Evolutionary conservation across 2,329 filamentous ascomycete species (phyloP).

Genomic region (Epicoccum nigrum): DNA sequence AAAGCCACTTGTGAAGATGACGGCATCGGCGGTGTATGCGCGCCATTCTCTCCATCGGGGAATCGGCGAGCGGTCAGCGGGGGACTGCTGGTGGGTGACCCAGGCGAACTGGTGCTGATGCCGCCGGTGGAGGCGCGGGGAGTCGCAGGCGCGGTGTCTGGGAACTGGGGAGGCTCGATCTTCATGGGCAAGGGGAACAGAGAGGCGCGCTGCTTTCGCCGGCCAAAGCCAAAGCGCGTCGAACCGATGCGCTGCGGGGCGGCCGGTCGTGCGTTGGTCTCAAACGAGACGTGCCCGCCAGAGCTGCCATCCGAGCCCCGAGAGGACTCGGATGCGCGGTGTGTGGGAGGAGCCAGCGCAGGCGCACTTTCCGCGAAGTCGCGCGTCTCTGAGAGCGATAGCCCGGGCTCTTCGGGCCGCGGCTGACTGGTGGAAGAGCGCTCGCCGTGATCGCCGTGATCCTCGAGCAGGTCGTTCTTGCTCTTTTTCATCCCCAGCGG

Average conservation of each 20-base stretch:
- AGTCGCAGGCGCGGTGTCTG: slow-evolving; percentile 53
- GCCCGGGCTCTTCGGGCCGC: slow-evolving; percentile 46
- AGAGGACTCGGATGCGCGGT: slow-evolving; percentile 82
- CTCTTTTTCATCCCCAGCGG: slow-evolving; percentile 39
- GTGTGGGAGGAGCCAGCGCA: slow-evolving; percentile 67
- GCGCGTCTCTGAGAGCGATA: slow-evolving; percentile 53
- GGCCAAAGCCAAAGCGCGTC: slow-evolving; percentile 71
- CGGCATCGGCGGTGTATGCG: slow-evolving; percentile 48
- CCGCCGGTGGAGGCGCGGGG: slow-evolving; percentile 51
- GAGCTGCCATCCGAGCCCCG: slow-evolving; percentile 87
- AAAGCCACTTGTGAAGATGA: slow-evolving; percentile 61
- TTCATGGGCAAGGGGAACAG: slow-evolving; percentile 90
- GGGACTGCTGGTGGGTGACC: slow-evolving; percentile 45
- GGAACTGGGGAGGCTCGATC: slow-evolving; percentile 57
- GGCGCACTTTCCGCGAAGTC: slow-evolving; percentile 67
- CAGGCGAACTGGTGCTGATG: slow-evolving; percentile 41
- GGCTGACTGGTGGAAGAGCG: slow-evolving; percentile 66
- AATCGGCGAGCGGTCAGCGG: slow-evolving; percentile 44
- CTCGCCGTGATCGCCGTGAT: slow-evolving; percentile 52
- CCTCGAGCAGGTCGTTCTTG: slow-evolving; percentile 39
- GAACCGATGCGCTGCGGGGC: slow-evolving; percentile 71
- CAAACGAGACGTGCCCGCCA: slow-evolving; percentile 52
- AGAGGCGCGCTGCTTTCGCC: slow-evolving; percentile 71
- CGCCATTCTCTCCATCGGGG: slow-evolving; percentile 36
- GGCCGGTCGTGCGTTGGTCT: slow-evolving; percentile 40